Evolutionary conservation across 1,139 yeast species (phyloP), one percentile per base, ranked within the genome.

Genomic region (Tardiomyces depauwii): DNA sequence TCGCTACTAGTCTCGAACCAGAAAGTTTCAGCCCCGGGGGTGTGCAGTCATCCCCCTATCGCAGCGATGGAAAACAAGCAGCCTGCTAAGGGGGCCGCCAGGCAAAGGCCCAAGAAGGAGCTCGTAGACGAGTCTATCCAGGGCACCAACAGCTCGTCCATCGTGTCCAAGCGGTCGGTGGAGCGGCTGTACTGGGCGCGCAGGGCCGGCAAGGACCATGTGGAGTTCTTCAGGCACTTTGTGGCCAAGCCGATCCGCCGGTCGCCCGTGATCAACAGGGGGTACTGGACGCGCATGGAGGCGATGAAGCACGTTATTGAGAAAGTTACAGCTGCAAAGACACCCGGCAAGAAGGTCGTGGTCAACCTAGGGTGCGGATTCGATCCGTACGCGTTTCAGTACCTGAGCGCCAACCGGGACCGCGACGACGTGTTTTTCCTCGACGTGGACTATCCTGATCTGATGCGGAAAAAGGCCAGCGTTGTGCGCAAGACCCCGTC

Each of bases 341-440:
- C 3, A 18, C 10, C 11, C 19, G 19, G 36, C 3, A 51, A 43
- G 18, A 55, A 50, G 23, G 65, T 75, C 32, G 70, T 85, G 2
- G 71, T 85, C 33, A 85, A 84, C 60, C 65, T 85, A 40, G 95
- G 95, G 1, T 84, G 94, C 64, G 95, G 95, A 6, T 85, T 74
- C 51, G 66, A 63, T 50, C 66, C 66, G 2, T 65, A 83, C 50
- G 88, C 94, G 2, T 84, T 82, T 56, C 85, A 82, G 56, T 60
- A 79, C 45, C 62, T 82, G 38, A 30, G 16, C 10, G 39, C 45
- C 2, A 42, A 46, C 9, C 4, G 14, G 40, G 28, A 39, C 18
- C 42, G 45, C 2, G 58, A 61, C 1, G 60, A 69, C 25, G 58
- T 78, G 13, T 63, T 68, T 0, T 83, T 83, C 55, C 67, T 81